Base-by-base conservation (phyloP, 1,284 basidiomycete genomes). In the Porogramme epimiltina region DNA sequence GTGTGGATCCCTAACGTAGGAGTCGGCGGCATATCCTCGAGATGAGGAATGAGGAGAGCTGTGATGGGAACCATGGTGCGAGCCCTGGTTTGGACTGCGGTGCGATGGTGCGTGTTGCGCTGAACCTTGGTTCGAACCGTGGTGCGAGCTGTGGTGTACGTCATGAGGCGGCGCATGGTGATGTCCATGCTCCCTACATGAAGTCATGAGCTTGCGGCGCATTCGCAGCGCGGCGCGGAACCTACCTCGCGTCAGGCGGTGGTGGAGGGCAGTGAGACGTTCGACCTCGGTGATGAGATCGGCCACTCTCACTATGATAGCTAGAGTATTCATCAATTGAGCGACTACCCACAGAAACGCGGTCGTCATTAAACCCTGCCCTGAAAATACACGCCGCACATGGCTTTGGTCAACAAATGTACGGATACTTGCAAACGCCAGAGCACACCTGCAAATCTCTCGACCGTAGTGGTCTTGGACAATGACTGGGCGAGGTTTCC, bases 381-480 rank as follows among this genome's bases (percentile, higher is more conserved):
- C 66, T 67, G 37, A 8, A 42, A 31, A 8, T 19, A 10, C 41
- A 41, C 39, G 19, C 19, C 41, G 8, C 9, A 16, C 8, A 13
- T 16, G 3, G 11, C 9, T 37, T 37, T 6, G n/a, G 6, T 37
- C 34, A 9, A 37, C 28, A 13, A 6, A 6, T 8, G n/a, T n/a
- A 13, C 28, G 8, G 6, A 8, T 31, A 31, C 28, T 6, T 13
- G 13, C 8, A 8, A 31, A 31, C 13, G 28, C 28, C 28, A 37
- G 9, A 37, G 48, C 58, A 43, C 13, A 66, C 67, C 67, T 55
- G 52, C 65, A 67, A 19, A 69, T 62, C 45, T 69, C 67, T 11
- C 60, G 55, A 2, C 66, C 67, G 42, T 60, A 56, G 38, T 66
- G 60, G 49, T 69, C 67, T 38, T 69, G 59, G 28, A 69, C 62